Evolutionary conservation across 345 rosid genomes (phyloP).

Genomic region (Rhodamnia rubescens): DNA sequence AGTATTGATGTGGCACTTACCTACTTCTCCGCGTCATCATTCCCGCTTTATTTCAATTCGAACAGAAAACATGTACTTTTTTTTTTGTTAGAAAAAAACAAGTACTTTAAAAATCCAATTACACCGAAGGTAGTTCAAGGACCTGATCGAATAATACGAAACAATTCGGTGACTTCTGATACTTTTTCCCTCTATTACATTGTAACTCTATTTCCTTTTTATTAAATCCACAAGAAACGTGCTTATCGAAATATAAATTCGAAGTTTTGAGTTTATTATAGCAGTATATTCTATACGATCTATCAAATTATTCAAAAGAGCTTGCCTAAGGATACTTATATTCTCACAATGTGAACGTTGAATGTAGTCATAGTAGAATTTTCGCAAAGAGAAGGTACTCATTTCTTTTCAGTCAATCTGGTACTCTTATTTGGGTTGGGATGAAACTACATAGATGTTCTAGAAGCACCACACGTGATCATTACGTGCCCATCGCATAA

Average conservation of each 20-base stretch:
- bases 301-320: no score
- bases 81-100: not conserved
- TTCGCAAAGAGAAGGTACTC: no score
- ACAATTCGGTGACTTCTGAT: not conserved
- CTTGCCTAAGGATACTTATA: no score
- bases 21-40: not conserved
- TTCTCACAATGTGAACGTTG: no score
- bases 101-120: not conserved
- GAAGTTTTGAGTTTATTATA: not conserved
- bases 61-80: not conserved
- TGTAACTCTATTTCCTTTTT: not conserved
- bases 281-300: not conserved
- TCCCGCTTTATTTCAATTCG: not conserved
- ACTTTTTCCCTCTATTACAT: not conserved
- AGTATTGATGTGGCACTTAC: not conserved
- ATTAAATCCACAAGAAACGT: not conserved
- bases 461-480: no score
- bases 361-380: no score
- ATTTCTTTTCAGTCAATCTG: no score
- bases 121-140: not conserved
- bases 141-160: not conserved
- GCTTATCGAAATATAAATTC: not conserved
- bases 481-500: no score
- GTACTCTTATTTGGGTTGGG: no score
- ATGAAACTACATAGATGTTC: no score